Percentiles rank a stretch among this genome's conserved stretches.
Evolutionary conservation across 2,329 filamentous ascomycete species (phyloP).

Genomic region (Tolypocladium nubicola): DNA sequence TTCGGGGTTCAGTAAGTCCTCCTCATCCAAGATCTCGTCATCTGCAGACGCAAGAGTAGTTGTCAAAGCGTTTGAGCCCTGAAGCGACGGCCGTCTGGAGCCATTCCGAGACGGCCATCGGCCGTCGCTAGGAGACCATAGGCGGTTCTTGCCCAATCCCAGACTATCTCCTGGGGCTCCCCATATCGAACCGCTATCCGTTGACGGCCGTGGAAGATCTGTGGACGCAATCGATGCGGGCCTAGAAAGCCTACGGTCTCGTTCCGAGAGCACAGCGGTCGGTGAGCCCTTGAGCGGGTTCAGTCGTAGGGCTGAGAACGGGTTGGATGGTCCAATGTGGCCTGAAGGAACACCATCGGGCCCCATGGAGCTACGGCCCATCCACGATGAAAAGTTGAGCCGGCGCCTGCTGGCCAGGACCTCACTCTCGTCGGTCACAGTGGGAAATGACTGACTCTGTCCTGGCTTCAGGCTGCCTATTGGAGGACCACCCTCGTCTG

Average conservation of each 20-base stretch:
- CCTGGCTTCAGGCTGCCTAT: constrained; percentile 59
- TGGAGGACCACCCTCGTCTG: constrained; percentile 40
- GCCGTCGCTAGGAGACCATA: constrained; percentile 54
- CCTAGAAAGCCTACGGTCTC: constrained; percentile 49
- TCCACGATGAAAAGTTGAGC: constrained; percentile 49
- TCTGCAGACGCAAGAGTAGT: constrained; percentile 53
- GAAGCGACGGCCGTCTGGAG: constrained; percentile 71
- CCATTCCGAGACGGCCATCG: constrained; percentile 52
- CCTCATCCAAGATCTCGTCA: constrained; percentile 52
- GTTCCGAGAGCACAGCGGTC: constrained; percentile 38
- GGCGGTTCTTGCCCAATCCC: constrained; percentile 40
- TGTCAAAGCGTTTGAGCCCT: constrained; percentile 56
- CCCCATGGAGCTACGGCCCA: constrained; percentile 41
- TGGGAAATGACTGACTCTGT: constrained; percentile 70
- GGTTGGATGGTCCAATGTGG: constrained; percentile 18
- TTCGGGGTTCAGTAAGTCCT: constrained; percentile 41
- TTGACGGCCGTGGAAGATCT: constrained; percentile 66
- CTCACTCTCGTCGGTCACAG: constrained; percentile 46
- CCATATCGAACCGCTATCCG: constrained; percentile 68
- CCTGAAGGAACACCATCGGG: constrained; percentile 24
- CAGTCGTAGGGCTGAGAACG: constrained; percentile 31
- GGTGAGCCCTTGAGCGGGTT: constrained; percentile 40
- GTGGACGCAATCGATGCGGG: constrained; percentile 59
- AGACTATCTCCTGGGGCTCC: constrained; percentile 40
- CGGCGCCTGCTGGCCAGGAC: constrained; percentile 41